Base-by-base conservation (phyloP, 495 filamentous ascomycete genomes). In the Neurospora sp. region DNA sequence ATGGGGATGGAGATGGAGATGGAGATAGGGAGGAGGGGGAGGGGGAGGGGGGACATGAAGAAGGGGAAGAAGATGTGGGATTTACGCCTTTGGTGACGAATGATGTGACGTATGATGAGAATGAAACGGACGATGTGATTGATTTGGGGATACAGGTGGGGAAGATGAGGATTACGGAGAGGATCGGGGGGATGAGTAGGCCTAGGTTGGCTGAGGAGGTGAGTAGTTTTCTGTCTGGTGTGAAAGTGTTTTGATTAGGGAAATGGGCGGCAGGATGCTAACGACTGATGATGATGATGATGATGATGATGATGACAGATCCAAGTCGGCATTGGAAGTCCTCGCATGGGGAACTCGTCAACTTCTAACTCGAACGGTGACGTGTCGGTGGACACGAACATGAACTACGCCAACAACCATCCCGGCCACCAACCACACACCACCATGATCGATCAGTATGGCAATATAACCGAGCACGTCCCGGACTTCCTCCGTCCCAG, bases 71-170 rank as follows among this genome's bases (percentile, higher is more conserved):
- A 42, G 83, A 85, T 38, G 73, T 88, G n/a, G 86, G 88, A 77
- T 82, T 86, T 7, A 87, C 84, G 31, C 84, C 86, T 15, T 76
- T 92, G 69, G 87, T 88, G 21, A 82, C 87, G 11, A 82, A 86
- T 10, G 90, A 92, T 81, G 87, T 89, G 72, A 85, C 87, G 6
- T 90, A 91, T 76, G 88, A 90, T 71, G 88, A 92, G 71, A 87
- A 88, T 74, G 82, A 85, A 38, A 74, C 54, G 73, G 89, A 91
- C 74, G 90, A 92, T 70, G 78, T 92, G 19, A 84, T 90, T 71
- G 92, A 94, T 78, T 81, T 93, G 24, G 92, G 92, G 6, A 85
- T 93, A 66, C 85, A 86, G 73, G 83, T 93, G 71, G 91, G 92
- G 9, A 90, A 86, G 73, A 88, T 92, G 86, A 85, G 90, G 71